A percentile compares a stretch with the other conserved stretches of the same genome.
Conservation (phyloP, 805 yeast species). For the Sungouiella blattae region DNA sequence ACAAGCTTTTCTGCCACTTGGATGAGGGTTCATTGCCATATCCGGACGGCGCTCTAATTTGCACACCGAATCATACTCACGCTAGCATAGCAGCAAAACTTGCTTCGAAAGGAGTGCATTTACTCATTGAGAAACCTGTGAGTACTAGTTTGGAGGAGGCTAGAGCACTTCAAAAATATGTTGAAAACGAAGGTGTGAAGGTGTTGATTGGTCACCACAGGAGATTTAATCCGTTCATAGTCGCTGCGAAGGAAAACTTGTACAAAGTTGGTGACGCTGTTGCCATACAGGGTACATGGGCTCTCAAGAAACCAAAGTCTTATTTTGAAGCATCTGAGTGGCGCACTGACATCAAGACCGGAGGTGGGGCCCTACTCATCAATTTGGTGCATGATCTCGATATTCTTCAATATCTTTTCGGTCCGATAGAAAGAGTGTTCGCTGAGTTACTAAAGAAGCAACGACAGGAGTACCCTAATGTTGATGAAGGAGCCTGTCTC, state of each 20-base stretch:
- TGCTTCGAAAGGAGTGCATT: slow-evolving; percentile 30
- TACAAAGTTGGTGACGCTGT: slow-evolving; percentile 27
- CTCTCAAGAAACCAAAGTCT: slow-evolving; percentile 31
- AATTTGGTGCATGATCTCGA: slow-evolving; percentile 40
- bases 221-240: slow-evolving; percentile 38
- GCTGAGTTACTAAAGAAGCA: slow-evolving; percentile 33
- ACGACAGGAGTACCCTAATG: slow-evolving; percentile 22
- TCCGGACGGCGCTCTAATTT: slow-evolving; percentile 38
- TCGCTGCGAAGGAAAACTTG: slow-evolving; percentile 28
- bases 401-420: slow-evolving; percentile 34
- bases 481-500: slow-evolving; percentile 43
- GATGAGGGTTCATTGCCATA: slow-evolving; percentile 14
- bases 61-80: slow-evolving; percentile 41
- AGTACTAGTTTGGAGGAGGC: slow-evolving; percentile 30
- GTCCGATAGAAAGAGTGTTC: slow-evolving; percentile 34
- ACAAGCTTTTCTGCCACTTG: slow-evolving; percentile 25
- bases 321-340: slow-evolving; percentile 32
- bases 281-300: slow-evolving; percentile 40
- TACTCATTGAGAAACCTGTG: slow-evolving; percentile 38
- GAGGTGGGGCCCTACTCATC: slow-evolving; percentile 37
- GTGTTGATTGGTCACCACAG: slow-evolving; percentile 40
- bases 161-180: slow-evolving; percentile 23
- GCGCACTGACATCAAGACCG: slow-evolving; percentile 25
- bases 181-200: slow-evolving; percentile 21
- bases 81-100: slow-evolving; percentile 26